These are phyloP conservation scores for Agaricus bisporus DNA, from an alignment of 768 basidiomycete species.

Conservation along the genomic window DNA sequence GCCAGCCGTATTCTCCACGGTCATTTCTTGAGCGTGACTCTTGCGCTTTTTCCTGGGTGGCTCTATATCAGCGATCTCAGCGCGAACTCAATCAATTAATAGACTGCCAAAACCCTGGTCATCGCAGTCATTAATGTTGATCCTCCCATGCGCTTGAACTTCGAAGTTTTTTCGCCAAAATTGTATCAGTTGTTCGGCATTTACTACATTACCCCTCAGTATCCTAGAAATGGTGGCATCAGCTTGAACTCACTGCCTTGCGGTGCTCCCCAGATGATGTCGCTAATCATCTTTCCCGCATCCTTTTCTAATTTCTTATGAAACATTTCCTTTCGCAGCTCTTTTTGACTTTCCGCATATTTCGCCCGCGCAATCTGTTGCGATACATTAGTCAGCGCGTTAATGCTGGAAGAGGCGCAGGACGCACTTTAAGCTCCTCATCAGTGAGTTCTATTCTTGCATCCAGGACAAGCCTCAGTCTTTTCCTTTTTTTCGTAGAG, in stretches of 20 bases:
- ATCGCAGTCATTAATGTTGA: constrained; percentile 27
- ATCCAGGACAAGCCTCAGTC: constrained; percentile 60
- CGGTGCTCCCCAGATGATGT: constrained; percentile 65
- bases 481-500: constrained; percentile 31
- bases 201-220: neutral
- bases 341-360: constrained; percentile 60
- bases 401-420: neutral
- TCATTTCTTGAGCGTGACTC: neutral
- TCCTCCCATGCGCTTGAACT: constrained; percentile 60
- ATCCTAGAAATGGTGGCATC: neutral
- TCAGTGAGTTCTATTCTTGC: constrained; percentile 75
- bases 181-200: constrained; percentile 42
- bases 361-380: constrained; percentile 53
- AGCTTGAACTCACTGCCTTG: constrained; percentile 45
- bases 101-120: neutral
- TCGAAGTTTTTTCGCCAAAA: constrained; percentile 76
- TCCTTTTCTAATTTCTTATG: constrained; percentile 53
- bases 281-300: constrained; percentile 45
- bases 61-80: neutral
- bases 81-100: neutral
- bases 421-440: constrained; percentile 64
- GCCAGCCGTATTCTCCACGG: neutral
- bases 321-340: constrained; percentile 42
- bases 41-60: neutral
- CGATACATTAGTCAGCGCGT: neutral